A percentile compares a stretch with the other conserved stretches of the same genome.
Conservation (phyloP, 805 yeast species). For the Metschnikowia chrysomelidarum region DNA sequence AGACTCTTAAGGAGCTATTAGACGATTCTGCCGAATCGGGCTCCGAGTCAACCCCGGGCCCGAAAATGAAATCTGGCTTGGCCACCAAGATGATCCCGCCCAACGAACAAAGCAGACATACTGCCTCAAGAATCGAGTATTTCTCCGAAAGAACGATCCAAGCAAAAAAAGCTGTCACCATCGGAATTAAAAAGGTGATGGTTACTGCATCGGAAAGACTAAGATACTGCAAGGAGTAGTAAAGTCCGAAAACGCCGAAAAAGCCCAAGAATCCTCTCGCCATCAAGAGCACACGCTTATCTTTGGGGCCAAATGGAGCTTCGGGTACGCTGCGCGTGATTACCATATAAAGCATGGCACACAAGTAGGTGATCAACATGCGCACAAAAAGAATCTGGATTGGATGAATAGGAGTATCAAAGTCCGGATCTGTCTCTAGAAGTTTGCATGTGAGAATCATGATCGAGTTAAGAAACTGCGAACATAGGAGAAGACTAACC, state of each 20-base stretch:
- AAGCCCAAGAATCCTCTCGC: slow-evolving; percentile 68
- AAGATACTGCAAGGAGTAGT: slow-evolving; percentile 69
- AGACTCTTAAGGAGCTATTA: slow-evolving; percentile 52
- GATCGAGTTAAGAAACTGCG: slow-evolving; percentile 72
- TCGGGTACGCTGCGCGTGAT: slow-evolving; percentile 48
- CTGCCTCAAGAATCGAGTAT: slow-evolving; percentile 63
- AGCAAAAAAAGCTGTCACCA: slow-evolving; percentile 73
- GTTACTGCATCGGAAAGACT: slow-evolving; percentile 80
- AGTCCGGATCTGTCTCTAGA: slow-evolving; percentile 62
- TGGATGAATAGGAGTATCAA: slow-evolving; percentile 65
- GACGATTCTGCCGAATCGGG: slow-evolving; percentile 48
- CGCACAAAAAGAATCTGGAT: slow-evolving; percentile 74
- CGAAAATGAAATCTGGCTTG: slow-evolving; percentile 72
- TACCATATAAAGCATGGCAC: slow-evolving; percentile 57
- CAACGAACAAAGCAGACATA: slow-evolving; percentile 66
- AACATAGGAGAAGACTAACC: slow-evolving; percentile 50
- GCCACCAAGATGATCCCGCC: slow-evolving; percentile 79
- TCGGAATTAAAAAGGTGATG: slow-evolving; percentile 75
- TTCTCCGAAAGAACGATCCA: slow-evolving; percentile 63
- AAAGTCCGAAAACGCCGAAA: slow-evolving; percentile 76
- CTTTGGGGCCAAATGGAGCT: slow-evolving; percentile 69
- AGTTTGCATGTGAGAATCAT: slow-evolving; percentile 77
- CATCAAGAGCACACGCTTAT: slow-evolving; percentile 50
- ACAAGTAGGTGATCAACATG: slow-evolving; percentile 66
- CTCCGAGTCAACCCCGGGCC: slow-evolving; percentile 34